Base-by-base conservation (phyloP, 1,139 yeast species). In the Diutina siamensis region DNA sequence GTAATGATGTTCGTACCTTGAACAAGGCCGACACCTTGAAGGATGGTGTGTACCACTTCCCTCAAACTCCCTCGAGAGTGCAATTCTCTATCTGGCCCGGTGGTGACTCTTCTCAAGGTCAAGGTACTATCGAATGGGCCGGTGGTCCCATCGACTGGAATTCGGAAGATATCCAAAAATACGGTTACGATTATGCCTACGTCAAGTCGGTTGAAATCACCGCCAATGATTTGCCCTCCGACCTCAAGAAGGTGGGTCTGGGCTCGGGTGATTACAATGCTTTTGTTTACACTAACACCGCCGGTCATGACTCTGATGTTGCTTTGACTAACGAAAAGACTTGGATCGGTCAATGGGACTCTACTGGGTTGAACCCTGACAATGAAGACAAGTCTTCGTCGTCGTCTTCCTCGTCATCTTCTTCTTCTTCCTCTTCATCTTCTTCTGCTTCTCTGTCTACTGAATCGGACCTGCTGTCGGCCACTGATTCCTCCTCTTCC, bases 21-120 rank as follows among this genome's bases (percentile, higher is more conserved):
- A 61, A 71, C 46, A 83, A 68, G 58, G 65, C 65, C 18, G 84
- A 76, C 52, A 87, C 96, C 22, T 87, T 88, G 62, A 61, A 62
- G 4, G 51, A 74, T 10, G 67, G 76, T 9, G 55, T 57, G 20
- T 86, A 79, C 65, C 63, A 65, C 50, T 89, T 61, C 67, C 97
- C 97, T n/a, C 94, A 86, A 65, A 87, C 97, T 3, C 97, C 97
- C 1, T 71, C 92, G 45, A 76, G 94, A 58, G 64, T 89, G 48
- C 95, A 89, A 65, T 64, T 86, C 47, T 87, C 95, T 4, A 62
- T 89, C 50, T 89, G 97, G 97, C 95, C 97, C 3, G 97, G 85
- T 61, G 97, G 97, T 49, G 74, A 72, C 50, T 64, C 77, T 22
- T 55, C 70, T 44, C 77, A 76, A 58, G 79, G 78, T 34, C 63